Conservation (phyloP, 257 asterid genomes). For the Coffea canephora region DNA sequence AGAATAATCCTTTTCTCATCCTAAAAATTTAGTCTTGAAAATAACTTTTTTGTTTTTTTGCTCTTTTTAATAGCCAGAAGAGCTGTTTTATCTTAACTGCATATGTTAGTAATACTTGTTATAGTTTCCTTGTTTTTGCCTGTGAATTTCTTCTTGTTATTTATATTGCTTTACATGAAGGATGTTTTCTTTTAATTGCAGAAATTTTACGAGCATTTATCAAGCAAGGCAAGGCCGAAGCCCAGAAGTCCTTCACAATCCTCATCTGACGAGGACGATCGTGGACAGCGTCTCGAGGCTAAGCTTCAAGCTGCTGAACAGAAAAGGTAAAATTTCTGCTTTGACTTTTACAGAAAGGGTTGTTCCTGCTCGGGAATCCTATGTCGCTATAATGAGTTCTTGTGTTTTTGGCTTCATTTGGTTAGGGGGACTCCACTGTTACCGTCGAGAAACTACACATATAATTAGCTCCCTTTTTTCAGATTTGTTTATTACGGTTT, state of each 20-base stretch:
- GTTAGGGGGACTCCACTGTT: neutral
- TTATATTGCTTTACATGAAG: no score
- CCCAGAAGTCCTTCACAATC: conserved; percentile 78
- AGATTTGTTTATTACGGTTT: neutral
- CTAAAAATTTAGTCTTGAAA: neutral
- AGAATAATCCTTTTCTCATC: no score
- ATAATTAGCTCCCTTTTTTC: neutral
- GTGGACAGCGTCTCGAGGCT: conserved; percentile 94
- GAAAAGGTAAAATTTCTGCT: conserved; percentile 54
- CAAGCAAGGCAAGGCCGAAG: conserved; percentile 90
- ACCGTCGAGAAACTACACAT: neutral
- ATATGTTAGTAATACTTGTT: no score
- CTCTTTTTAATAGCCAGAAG: neutral
- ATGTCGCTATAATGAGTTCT: neutral
- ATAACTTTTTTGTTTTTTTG: neutral
- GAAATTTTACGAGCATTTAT: conserved; percentile 80
- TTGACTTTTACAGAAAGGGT: neutral
- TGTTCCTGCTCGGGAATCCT: conserved; percentile 4
- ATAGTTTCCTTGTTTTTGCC: neutral
- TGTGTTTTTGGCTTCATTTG: neutral
- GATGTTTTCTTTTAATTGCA: conserved; percentile 19
- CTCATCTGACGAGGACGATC: conserved; percentile 68
- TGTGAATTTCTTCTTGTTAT: no score
- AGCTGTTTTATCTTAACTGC: neutral
- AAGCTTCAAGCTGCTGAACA: conserved; percentile 95